phyloP scores from a whole-genome alignment of 805 yeast species.

The Saccharomycopsis selenospora region DNA sequence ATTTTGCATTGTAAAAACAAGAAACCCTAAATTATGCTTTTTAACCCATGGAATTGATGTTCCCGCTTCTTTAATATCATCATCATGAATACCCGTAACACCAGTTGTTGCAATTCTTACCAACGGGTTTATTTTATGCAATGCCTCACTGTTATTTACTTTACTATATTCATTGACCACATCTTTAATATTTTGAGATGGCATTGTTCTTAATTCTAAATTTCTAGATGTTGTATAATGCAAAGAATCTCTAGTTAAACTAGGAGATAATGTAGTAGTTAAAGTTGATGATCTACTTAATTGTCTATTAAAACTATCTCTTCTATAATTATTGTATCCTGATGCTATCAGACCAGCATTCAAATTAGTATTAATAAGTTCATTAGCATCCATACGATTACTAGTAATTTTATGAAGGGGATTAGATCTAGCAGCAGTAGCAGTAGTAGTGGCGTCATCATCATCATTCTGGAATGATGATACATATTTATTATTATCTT shows the following conservation, averaged over 20 bases:
- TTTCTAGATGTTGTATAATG: conserved; percentile 20
- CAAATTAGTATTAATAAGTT: neutral
- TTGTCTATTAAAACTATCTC: neutral
- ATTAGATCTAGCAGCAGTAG: neutral
- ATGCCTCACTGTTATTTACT: conserved; percentile 18
- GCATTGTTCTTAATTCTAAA: conserved; percentile 29
- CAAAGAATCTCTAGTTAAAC: conserved; percentile 9
- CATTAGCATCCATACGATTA: too few species aligned
- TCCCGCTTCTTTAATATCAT: conserved; percentile 20
- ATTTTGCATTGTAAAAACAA: conserved; percentile 37
- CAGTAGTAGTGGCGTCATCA: neutral
- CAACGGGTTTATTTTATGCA: conserved; percentile 8
- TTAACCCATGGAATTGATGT: conserved; percentile 12
- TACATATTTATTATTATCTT: neutral
- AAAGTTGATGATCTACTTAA: neutral
- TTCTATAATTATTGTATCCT: conserved; percentile 3
- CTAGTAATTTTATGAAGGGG: too few species aligned
- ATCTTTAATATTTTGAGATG: conserved; percentile 38
- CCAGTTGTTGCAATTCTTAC: conserved; percentile 20
- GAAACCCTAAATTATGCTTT: conserved; percentile 29
- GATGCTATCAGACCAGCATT: neutral
- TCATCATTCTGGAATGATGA: neutral
- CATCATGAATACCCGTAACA: conserved; percentile 19
- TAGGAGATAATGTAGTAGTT: conserved; percentile 2
- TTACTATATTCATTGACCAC: conserved; percentile 43